Base-by-base conservation (phyloP, 306 rosid species). In the Quercus engelmannii region DNA sequence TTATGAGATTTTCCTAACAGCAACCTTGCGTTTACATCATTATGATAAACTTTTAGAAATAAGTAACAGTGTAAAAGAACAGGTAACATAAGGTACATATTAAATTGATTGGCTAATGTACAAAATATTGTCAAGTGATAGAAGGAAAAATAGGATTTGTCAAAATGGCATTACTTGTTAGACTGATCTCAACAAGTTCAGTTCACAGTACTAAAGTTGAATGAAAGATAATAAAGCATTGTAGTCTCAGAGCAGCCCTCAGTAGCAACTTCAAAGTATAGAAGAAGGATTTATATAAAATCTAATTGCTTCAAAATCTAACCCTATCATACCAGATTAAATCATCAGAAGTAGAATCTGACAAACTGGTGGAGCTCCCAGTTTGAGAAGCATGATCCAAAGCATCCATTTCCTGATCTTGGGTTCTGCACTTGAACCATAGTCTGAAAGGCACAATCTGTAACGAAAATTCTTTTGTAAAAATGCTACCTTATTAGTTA, bases 381-480 rank as follows among this genome's bases (percentile, higher is more conserved):
- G 28, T 59, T 19, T 71, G 84, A 78, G 71, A 75, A 62, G 20
- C 79, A 52, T 20, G 79, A 49, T 69, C 80, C 54, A 35, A 73
- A 82, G 84, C 74, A 67, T 74, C 51, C 76, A 49, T 84, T 71
- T 88, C 87, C 71, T 77, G 87, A 79, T 67, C 79, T 75, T 81
- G 87, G 54, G 59, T 81, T 74, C 83, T 90, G 87, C 92, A 78
- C 81, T 89, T 91, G 75, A 90, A 79, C 79, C 76, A 82, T 64
- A 95, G 74, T 74, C 82, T 83, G 23, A 90, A 82, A 55, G 99
- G 99, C 82, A 86, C 78, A 84, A 85, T 85, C 98, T 95, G 86
- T 79, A 73, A 74, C 23, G 26, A 78, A 76, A 64, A 69, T 55
- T 41, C 73, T 56, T 64, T 76, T 49, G 15, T 64, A 13, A 28